These are phyloP conservation scores for Aegilops umbellulata DNA, from an alignment of 176 grass and related monocot species.

Conservation along the genomic window DNA sequence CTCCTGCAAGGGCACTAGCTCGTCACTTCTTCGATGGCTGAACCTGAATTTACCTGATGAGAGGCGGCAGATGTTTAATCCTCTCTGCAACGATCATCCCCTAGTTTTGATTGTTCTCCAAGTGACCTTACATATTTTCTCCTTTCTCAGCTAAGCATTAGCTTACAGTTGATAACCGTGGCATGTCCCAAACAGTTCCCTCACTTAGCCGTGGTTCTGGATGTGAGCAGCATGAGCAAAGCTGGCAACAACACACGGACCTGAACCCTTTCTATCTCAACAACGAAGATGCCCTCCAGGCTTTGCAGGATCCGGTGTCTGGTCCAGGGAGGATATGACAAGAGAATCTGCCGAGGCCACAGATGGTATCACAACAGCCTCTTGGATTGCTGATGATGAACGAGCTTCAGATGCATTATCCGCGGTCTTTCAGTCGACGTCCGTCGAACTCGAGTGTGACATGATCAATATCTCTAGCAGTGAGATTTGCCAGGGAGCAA, in stretches of 20 bases:
- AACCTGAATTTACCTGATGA: too few relatives aligned
- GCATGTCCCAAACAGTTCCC: neutral
- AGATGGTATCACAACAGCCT: neutral
- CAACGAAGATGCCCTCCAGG: neutral
- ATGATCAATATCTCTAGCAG: neutral
- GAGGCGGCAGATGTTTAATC: neutral
- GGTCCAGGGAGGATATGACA: neutral
- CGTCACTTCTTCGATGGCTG: too few relatives aligned
- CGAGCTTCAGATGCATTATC: neutral
- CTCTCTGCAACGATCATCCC: neutral
- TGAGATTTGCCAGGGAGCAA: neutral
- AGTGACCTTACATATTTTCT: neutral
- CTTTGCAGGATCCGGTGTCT: neutral
- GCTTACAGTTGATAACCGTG: neutral
- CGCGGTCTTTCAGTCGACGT: neutral
- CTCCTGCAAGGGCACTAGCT: too few relatives aligned
- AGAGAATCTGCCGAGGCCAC: neutral
- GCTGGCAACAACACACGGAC: neutral
- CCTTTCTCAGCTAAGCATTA: neutral
- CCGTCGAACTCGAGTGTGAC: neutral
- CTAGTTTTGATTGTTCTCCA: neutral
- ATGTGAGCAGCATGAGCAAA: neutral
- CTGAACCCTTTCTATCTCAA: neutral
- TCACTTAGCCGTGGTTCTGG: neutral
- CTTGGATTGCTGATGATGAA: neutral